Base-by-base conservation (phyloP, 2,329 filamentous ascomycete species). In the Ploettnerulaceae sp. region DNA sequence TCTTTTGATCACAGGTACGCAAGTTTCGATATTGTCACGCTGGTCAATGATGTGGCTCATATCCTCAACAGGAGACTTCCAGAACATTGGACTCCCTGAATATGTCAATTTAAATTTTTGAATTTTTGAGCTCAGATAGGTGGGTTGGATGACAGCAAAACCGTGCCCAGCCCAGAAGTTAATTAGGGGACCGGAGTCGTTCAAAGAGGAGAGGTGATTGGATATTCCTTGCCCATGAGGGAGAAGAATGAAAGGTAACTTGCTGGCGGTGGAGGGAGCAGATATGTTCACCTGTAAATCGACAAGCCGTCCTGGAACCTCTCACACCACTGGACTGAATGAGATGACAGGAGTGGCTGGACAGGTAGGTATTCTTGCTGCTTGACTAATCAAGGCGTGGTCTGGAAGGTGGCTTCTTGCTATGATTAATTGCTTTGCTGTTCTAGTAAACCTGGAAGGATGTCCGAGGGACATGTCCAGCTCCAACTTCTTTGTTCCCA, bases 131-230 rank as follows among this genome's bases (percentile, higher is more conserved):
- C 59, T 64, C 2, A 71, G 55, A 49, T 70, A 68, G 2, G 68
- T 70, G 3, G 69, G 69, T 47, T 71, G 68, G 8, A 71, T 57
- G 4, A 71, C 69, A 0, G 61, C 66, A 53, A 71, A 71, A 43
- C 68, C 69, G 36, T 67, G 68, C 14, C 63, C 58, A 4, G 68
- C 68, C 60, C 64, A 70, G 59, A 71, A 71, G 39, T 69, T 63
- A 44, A 59, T 64, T 4, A 71, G 54, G 3, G 69, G 69, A 3
- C 60, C 61, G 46, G 69, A 70, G n/a, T 68, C 69, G 29, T 71
- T 61, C 4, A 67, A 59, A 1, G 69, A 71, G 12, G 66, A 67
- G 20, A 71, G 61, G 47, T 65, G 60, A 41, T 67, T 66, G 45
- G 65, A 67, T 3, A 7, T 40, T 4, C 68, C 68, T 26, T 67